A percentile compares a stretch with the other conserved stretches of the same genome.
Evolutionary conservation across 2,329 filamentous ascomycete species (phyloP).

Genomic region (Arachnomyces sp.): DNA sequence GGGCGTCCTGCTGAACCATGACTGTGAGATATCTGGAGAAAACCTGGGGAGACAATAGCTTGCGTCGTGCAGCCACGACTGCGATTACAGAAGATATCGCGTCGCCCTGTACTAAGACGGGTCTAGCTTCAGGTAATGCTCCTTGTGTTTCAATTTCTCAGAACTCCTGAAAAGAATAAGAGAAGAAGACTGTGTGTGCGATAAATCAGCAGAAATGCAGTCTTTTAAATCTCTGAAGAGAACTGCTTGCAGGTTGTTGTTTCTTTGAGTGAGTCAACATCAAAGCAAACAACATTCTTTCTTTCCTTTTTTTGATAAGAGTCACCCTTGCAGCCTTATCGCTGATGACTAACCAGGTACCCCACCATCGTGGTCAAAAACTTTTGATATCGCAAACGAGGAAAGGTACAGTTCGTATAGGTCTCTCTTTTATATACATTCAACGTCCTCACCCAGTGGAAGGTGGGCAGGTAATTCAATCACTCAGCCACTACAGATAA

Average conservation of each 20-base stretch:
- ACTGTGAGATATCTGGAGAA: constrained; percentile 12
- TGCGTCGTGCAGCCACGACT: neutral
- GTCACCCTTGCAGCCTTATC: constrained; percentile 10
- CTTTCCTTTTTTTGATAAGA: neutral
- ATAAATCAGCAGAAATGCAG: too few relatives aligned
- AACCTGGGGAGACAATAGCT: constrained; percentile 1
- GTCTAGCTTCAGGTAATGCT: neutral
- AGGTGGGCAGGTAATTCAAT: neutral
- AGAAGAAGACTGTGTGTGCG: too few relatives aligned
- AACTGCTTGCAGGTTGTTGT: too few relatives aligned
- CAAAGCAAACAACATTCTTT: constrained; percentile 4
- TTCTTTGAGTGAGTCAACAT: constrained; percentile 5
- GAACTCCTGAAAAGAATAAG: too few relatives aligned
- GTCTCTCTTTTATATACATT: constrained; percentile 1
- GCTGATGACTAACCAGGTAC: too few relatives aligned
- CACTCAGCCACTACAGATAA: constrained; percentile 3
- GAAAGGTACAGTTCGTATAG: too few relatives aligned
- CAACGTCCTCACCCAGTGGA: constrained; percentile 1
- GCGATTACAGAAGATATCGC: constrained; percentile 5
- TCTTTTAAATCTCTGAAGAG: too few relatives aligned
- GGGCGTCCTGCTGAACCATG: constrained; percentile 62
- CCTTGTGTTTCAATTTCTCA: too few relatives aligned
- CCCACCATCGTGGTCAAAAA: too few relatives aligned
- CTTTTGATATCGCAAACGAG: too few relatives aligned
- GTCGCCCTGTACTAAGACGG: too few relatives aligned